Evolutionary conservation across 768 basidiomycete genomes (phyloP).

Genomic region (Paxillus ammoniavirescens): DNA sequence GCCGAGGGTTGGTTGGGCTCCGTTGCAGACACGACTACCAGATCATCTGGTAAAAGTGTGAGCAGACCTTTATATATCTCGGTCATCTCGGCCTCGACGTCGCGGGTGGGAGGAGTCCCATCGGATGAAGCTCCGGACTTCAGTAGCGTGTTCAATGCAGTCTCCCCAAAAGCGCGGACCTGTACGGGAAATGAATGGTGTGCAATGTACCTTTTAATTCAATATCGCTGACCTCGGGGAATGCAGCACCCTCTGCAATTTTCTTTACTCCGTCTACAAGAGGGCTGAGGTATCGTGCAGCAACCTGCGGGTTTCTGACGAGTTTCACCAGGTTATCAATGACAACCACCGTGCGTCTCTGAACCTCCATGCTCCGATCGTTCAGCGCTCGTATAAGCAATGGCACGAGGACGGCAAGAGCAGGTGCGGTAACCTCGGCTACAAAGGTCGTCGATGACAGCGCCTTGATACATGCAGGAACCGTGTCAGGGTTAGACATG

Average conservation of each 20-base stretch:
- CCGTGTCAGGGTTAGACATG: constrained; percentile 88
- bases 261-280: constrained; percentile 90
- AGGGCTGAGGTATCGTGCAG: constrained; percentile 82
- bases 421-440: constrained; percentile 95
- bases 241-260: constrained; percentile 87
- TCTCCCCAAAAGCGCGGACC: constrained; percentile 90
- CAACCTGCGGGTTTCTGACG: constrained; percentile 86
- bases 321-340: constrained; percentile 97
- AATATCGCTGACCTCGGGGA: constrained; percentile 73
- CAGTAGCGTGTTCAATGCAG: constrained; percentile 75
- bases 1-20: constrained; percentile 50
- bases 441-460: constrained; percentile 95
- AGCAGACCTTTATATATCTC: constrained; percentile 56
- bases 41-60: constrained; percentile 54
- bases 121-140: constrained; percentile 81
- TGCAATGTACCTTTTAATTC: constrained; percentile 1
- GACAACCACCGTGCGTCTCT: constrained; percentile 91
- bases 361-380: constrained; percentile 94
- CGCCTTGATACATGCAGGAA: constrained; percentile 91
- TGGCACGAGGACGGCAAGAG: constrained; percentile 92
- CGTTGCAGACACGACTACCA: constrained; percentile 38
- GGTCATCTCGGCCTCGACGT: constrained; percentile 62
- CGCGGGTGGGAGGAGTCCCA: constrained; percentile 69
- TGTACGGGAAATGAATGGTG: constrained; percentile 26
- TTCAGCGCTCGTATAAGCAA: constrained; percentile 88